Evolutionary conservation across 805 yeast species (phyloP), one percentile per base, ranked within the genome.

Genomic region (Barnettozyma pratensis): DNA sequence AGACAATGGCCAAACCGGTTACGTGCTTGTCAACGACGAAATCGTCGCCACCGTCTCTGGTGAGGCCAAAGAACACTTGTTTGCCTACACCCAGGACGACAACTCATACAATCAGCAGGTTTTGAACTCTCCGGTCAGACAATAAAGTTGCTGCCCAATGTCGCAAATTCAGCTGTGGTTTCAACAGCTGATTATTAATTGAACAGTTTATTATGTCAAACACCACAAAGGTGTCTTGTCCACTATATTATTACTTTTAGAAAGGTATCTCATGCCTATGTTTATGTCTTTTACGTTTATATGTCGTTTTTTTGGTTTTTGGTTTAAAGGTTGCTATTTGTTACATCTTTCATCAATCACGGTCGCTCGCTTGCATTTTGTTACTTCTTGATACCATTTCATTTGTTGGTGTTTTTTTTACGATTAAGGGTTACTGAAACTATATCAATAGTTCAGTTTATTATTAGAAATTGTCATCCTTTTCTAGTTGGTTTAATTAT

Each of bases 11-110:
- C 59, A 66, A 38, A 52, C 60, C 14, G 74, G 72, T 6, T 68
- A 68, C 48, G 67, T 71, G 14, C 41, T 66, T 46, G 62, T 60
- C 12, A 62, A 65, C 34, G 63, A 64, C 43, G 68, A 67, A 37
- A 59, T 69, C 6, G 63, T 71, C 34, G 75, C 75, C 37, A 65
- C 68, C 7, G 66, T 70, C n/a, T 57, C 63, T 5, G 73, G 70
- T 35, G 69, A 63, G 37, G 75, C 72, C 4, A 63, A 55, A 54
- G 65, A 63, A 6, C 44, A 38, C 12, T 37, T 49, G 31, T 49
- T 48, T n/a, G 27, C 47, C n/a, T 44, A 44, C 42, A 38, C 31
- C 5, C 11, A 42, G 7, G 30, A 37, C 7, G 2, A 14, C 4
- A 9, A 30, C 12, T 28, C 36, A 6, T 25, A 38, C 19, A 41